Conservation (phyloP, 2,329 filamentous ascomycete species). For the Monosporascus cannonballus region DNA sequence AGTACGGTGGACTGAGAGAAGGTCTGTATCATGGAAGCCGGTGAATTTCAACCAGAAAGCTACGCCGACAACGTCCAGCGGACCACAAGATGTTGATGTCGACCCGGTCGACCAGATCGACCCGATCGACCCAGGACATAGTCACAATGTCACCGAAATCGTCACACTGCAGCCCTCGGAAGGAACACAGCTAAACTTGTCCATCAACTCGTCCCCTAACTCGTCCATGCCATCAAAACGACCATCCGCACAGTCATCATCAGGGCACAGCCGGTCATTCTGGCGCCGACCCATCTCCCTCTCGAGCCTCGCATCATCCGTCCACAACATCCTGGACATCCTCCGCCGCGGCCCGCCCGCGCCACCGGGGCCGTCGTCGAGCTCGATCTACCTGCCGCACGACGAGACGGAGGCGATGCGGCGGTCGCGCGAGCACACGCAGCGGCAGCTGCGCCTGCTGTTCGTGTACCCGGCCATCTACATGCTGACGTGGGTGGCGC, state of each 20-base stretch:
- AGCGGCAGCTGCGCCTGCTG: constrained; percentile 62
- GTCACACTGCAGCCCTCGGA: too few relatives aligned
- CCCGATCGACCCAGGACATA: constrained; percentile 3
- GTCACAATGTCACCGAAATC: too few relatives aligned
- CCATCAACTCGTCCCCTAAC: background rate
- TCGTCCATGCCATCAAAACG: background rate
- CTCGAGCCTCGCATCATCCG: constrained; percentile 4
- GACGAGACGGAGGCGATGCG: constrained; percentile 26
- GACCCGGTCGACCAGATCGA: constrained; percentile 1
- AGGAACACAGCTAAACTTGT: background rate
- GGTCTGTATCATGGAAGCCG: constrained; percentile 19
- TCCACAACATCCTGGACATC: constrained; percentile 8
- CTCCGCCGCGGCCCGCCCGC: constrained; percentile 6
- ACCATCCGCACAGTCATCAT: background rate
- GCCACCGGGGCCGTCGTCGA: background rate
- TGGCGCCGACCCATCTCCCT: constrained; percentile 6
- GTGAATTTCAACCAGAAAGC: constrained; percentile 14
- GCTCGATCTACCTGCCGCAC: constrained; percentile 12
- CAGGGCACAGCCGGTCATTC: background rate
- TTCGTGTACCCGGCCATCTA: constrained; percentile 75
- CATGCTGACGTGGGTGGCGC: constrained; percentile 64
- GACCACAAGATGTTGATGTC: constrained; percentile 1
- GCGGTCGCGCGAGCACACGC: constrained; percentile 47
- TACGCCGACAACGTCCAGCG: background rate
- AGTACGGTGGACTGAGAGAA: constrained; percentile 5